These are phyloP conservation scores for Phytophthora litchii DNA, from an alignment of 352 stramenopile genomes.

Conservation along the genomic window DNA sequence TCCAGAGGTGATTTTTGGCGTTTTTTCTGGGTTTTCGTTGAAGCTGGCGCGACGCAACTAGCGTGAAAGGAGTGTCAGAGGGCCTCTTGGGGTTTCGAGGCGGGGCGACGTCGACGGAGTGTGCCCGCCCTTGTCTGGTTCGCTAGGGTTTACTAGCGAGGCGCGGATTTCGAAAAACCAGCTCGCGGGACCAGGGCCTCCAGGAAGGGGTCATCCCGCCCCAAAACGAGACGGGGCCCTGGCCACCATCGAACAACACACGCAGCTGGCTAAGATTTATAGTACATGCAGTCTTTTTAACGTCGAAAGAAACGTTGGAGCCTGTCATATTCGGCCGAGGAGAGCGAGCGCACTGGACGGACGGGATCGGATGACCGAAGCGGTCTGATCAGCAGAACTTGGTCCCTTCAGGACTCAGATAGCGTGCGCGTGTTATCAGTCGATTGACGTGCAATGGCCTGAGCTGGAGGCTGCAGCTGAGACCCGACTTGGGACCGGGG, in stretches of 20 bases:
- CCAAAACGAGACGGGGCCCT: conserved; percentile 15
- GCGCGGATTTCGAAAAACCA: conserved; percentile 10
- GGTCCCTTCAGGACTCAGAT: conserved; percentile 11
- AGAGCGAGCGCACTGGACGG: conserved; percentile 24
- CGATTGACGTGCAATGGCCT: conserved; percentile 9
- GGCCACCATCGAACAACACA: conserved; percentile 19
- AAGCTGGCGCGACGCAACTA: conserved; percentile 13
- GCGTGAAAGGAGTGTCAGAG: conserved; percentile 6
- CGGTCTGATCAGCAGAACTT: conserved; percentile 24
- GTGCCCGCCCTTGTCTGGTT: conserved; percentile 19
- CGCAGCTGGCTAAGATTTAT: conserved; percentile 30
- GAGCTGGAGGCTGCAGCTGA: conserved; percentile 29
- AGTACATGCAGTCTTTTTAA: conserved; percentile 21
- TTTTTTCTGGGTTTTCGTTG: conserved; percentile 26
- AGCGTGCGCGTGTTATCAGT: conserved; percentile 35
- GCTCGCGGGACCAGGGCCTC: neutral
- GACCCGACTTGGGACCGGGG: conserved; percentile 31
- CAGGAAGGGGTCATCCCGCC: conserved; percentile 5
- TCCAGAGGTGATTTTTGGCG: conserved; percentile 22
- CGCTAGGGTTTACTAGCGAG: conserved; percentile 2
- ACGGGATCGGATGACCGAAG: conserved; percentile 27
- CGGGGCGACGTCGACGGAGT: conserved; percentile 16
- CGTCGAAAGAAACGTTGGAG: conserved; percentile 19
- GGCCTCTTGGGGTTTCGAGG: conserved; percentile 11
- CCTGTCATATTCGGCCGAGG: conserved; percentile 12